Base-by-base conservation (phyloP, 306 rosid genomes). In the Alnus rubra region DNA sequence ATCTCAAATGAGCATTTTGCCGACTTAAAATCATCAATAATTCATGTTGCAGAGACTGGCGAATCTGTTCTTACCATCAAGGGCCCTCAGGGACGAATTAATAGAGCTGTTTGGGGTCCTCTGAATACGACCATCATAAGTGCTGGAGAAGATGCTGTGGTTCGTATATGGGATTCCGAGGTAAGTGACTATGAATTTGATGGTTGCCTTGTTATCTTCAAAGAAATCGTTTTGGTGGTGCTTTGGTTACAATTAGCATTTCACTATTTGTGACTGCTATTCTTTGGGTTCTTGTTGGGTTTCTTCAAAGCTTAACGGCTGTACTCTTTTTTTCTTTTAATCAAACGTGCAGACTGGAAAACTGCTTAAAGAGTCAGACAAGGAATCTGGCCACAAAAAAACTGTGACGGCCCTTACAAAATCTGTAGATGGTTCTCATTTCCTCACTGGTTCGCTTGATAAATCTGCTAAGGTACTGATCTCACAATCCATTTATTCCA, bases 81-180 rank as follows among this genome's bases (percentile, higher is more conserved):
- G 85, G 97, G 94, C 15, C 97, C 97, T 74, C 95, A 88, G 74
- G 97, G 98, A 78, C 90, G 98, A 86, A 89, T 95, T 2, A 92
- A 92, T 58, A 91, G 98, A 80, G 98, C 98, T 77, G 81, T 92
- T 64, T 95, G 98, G 98, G 98, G 98, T 18, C 97, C 98, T 1
- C 85, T 95, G 28, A 92, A 92, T 81, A 77, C 48, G 50, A 92
- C 97, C 53, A 91, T 95, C 67, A 86, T 95, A 45, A 95, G 98
- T 83, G 98, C 84, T 0, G 98, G 98, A 63, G 98, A 95, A 91
- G 98, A 95, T 76, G 82, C 96, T 2, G 69, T 91, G 1, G 12
- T 95, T 84, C 96, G 98, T 12, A 84, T 92, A 44, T 95, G 98
- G 98, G 98, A 95, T 82, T 75, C 98, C 70, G 98, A 95, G 98